Percentiles rank a stretch among this genome's conserved stretches.
Conservation (phyloP, 192 early-diverging fungal genomes). For the Umbelopsis isabellina region DNA sequence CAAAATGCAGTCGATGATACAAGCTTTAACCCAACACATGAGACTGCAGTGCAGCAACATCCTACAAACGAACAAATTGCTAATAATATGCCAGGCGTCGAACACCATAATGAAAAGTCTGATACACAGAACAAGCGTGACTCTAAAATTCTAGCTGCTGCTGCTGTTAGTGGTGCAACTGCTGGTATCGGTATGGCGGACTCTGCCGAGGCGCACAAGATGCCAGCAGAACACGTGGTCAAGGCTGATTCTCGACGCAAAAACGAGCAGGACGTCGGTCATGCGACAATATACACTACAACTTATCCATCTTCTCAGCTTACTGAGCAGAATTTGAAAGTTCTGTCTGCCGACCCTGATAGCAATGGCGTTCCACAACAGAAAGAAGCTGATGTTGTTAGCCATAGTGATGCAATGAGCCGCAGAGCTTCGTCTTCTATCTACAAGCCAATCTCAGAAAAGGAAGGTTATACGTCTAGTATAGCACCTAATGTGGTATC, state of each 20-base stretch:
- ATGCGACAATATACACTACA: slow-evolving; percentile 18
- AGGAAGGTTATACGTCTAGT: slow-evolving; percentile 11
- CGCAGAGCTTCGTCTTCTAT: slow-evolving; percentile 8
- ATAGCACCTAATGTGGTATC: slow-evolving; percentile 54
- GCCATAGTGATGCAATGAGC: background rate
- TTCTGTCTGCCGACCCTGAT: background rate
- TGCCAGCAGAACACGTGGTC: background rate
- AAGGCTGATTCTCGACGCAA: too few species aligned
- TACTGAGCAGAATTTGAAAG: slow-evolving; percentile 9
- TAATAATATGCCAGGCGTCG: too few species aligned
- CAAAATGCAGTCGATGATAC: too few species aligned
- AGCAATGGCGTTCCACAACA: background rate
- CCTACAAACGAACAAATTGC: too few species aligned
- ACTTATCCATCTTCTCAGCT: background rate
- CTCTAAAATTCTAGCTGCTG: background rate
- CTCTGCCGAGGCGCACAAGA: background rate
- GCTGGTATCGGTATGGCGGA: background rate
- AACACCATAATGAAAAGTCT: background rate
- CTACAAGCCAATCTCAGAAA: slow-evolving; percentile 16
- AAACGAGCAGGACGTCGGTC: background rate
- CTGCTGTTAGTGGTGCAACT: background rate
- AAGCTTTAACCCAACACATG: too few species aligned
- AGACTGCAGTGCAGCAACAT: too few species aligned
- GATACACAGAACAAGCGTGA: background rate
- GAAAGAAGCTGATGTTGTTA: background rate